Base-by-base conservation (phyloP, 441 rosid species). In the Aquilaria agallochum region DNA sequence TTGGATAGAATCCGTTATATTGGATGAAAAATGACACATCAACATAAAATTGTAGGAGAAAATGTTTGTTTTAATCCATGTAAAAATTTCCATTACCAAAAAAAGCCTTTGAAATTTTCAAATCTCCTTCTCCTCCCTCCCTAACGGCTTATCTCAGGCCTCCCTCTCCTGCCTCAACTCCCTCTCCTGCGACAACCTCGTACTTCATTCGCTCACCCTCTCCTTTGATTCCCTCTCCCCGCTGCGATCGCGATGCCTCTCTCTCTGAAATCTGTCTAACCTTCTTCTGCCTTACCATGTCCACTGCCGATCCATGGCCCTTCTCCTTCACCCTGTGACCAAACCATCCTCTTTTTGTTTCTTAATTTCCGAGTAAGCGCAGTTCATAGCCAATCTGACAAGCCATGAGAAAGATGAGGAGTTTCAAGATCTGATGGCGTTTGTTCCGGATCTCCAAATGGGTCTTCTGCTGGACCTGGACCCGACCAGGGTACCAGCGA, bases 231-330 rank as follows among this genome's bases (percentile, higher is more conserved):
- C 20, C 20, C 20, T 15, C 20, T 15, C 20, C 20, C 20, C 20
- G 20, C 20, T 0, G 20, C 20, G 0, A 15, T 15, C 20, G 20
- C 20, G 20, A 15, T 15, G 45, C 81, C 0, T 78, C 89, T 58
- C 81, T 83, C 46, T 86, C 89, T 58, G 89, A 83, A 62, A 65
- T 74, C 5, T 81, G 85, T 65, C 81, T 83, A 49, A 71, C 88
- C n/a, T 70, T 79, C 50, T 86, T 58, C 57, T 84, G 89, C 40
- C 74, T 81, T n/a, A 62, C 80, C 64, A 83, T 86, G 83, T 80
- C 84, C 72, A 58, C 63, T 15, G 84, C 89, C 51, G 81, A 79
- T 51, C 82, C 84, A 31, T 81, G 89, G 87, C 85, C 87, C 33
- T 86, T 76, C 66, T 80, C 85, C 50, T 3, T 30, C 27, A 8